Base-by-base conservation (phyloP, 2,329 filamentous ascomycete species). In the Phoma sp. region DNA sequence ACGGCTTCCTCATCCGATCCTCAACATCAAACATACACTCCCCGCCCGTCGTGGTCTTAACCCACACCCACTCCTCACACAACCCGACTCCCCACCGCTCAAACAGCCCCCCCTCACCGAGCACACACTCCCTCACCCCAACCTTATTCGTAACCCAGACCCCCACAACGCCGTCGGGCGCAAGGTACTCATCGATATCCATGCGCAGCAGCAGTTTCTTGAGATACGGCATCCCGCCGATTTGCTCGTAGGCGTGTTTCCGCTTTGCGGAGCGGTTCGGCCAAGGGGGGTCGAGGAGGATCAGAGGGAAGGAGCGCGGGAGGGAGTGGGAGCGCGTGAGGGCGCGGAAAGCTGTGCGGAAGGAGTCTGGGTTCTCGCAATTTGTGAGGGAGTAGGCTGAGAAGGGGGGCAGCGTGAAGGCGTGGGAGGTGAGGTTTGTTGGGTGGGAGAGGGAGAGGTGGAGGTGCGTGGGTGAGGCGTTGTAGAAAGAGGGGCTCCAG, bases 281-380 rank as follows among this genome's bases (percentile, higher is more conserved):
- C 90, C 90, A 93, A 1, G 90, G 90, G 3, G 90, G 90, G 67
- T 93, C 90, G 18, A 93, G 76, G 7, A 92, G 71, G 33, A 93
- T 79, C 39, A 93, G 77, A 59, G 89, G 78, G 71, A 93, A 92
- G 6, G 70, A 65, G 18, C 77, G 57, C 69, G 72, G 59, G 81
- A 81, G 59, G 70, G 79, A 64, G 25, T 74, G 59, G 25, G 73
- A 62, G n/a, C 70, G 61, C 7, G 77, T 72, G 43, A 76, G 61
- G 22, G 63, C 47, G 23, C 71, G 65, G 25, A 79, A 66, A n/a
- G 72, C 66, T 1, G 61, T 55, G 55, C 75, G 74, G 42, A 81
- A 78, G 3, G 58, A 43, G 22, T 61, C 64, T 14, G 75, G 57
- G 13, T 71, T 59, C 1, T 64, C 58, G 52, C 78, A 76, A 53